Percentiles rank a stretch among this genome's conserved stretches.
These are phyloP conservation scores for Candida chilensis DNA, from an alignment of 805 yeast species.

Conservation along the genomic window DNA sequence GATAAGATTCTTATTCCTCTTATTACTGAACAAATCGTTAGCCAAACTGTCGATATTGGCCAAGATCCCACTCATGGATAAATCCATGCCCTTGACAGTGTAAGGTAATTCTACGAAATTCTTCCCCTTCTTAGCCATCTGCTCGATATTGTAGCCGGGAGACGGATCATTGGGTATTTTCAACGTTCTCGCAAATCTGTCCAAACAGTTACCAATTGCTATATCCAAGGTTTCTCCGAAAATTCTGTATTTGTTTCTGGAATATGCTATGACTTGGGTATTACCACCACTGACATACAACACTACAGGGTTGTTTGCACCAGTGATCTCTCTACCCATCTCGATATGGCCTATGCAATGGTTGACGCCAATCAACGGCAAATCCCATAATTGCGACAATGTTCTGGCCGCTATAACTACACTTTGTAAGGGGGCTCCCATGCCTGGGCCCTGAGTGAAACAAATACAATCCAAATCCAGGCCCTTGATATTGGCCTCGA, in stretches of 20 bases:
- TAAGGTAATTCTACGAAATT: constrained; percentile 76
- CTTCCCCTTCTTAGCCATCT: constrained; percentile 67
- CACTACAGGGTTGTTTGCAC: constrained; percentile 96
- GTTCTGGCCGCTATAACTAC: constrained; percentile 92
- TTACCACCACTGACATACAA: constrained; percentile 97
- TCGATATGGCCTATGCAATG: constrained; percentile 98
- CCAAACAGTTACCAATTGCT: constrained; percentile 95
- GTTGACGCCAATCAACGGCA: constrained; percentile 90
- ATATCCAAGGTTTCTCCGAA: constrained; percentile 98
- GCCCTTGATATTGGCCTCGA: constrained; percentile 44
- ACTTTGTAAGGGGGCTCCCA: constrained; percentile 97
- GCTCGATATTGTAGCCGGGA: constrained; percentile 97
- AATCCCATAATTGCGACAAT: constrained; percentile 64
- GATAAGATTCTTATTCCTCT: constrained; percentile 26
- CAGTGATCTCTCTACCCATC: constrained; percentile 98
- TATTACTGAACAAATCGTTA: constrained; percentile 49
- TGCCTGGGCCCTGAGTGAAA: constrained; percentile 98
- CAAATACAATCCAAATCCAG: constrained; percentile 69
- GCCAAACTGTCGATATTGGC: constrained; percentile 81
- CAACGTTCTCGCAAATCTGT: constrained; percentile 88
- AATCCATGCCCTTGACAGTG: constrained; percentile 97
- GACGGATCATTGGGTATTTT: constrained; percentile 88
- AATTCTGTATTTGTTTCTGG: constrained; percentile 88
- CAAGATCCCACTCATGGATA: constrained; percentile 92
- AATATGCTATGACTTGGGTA: constrained; percentile 95